phyloP scores from a whole-genome alignment of 1,284 basidiomycete genomes.

The Sporisorium iseilematis-ciliati region DNA sequence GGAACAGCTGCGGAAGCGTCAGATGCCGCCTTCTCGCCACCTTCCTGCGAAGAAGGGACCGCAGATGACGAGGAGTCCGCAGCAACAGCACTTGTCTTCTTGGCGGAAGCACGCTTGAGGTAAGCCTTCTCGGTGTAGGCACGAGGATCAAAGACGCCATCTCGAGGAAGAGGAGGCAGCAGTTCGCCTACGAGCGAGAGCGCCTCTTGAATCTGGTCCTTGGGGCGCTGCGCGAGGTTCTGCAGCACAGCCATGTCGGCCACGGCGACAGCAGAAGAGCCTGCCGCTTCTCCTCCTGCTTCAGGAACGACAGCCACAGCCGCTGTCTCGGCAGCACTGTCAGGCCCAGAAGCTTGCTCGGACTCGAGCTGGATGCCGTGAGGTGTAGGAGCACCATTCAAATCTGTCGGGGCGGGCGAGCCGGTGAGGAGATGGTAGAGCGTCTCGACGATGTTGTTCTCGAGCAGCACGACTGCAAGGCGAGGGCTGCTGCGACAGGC shows the following conservation, averaged over 20 bases:
- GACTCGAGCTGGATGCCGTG: conserved; percentile 47
- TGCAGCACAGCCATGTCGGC: conserved; percentile 95
- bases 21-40: conserved; percentile 11
- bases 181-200: conserved; percentile 63
- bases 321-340: conserved; percentile 43
- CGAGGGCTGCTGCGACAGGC: conserved; percentile 59
- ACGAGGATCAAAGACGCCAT: conserved; percentile 93
- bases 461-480: conserved; percentile 61
- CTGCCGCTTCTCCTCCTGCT: conserved; percentile 17
- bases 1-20: conserved; percentile 2
- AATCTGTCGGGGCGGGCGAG: conserved; percentile 52
- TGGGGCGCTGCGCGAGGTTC: conserved; percentile 93
- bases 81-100: conserved; percentile 1
- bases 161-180: conserved; percentile 72
- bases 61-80: background rate
- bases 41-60: conserved; percentile 2
- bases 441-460: conserved; percentile 66
- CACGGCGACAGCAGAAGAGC: conserved; percentile 54
- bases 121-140: conserved; percentile 88
- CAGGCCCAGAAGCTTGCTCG: conserved; percentile 29
- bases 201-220: conserved; percentile 75
- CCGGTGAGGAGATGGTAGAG: conserved; percentile 67
- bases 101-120: conserved; percentile 55
- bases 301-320: conserved; percentile 47
- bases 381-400: conserved; percentile 13